Evolutionary conservation across 140 eudicot species (phyloP), one percentile per base, ranked within the genome.

Genomic region (Anethum foeniculum): DNA sequence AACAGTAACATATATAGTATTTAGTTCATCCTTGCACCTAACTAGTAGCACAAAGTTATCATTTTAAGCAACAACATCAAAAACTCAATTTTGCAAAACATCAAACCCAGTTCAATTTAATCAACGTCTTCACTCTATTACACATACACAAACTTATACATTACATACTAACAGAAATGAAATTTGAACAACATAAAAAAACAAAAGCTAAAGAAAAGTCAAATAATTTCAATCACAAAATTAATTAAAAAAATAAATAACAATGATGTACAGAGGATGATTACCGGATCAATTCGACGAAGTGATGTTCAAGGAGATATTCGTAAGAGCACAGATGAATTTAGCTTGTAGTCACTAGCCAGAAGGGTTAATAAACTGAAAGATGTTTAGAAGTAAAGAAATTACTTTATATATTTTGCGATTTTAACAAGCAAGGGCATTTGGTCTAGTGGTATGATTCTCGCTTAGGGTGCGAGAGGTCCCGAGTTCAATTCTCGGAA

Each of bases 391-490:
- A 5, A 39, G 1, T 3, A 39, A 39, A 39, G 43, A n/a, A n/a
- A n/a, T n/a, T n/a, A n/a, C n/a, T n/a, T n/a, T n/a, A n/a, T n/a
- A n/a, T n/a, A n/a, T n/a, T n/a, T n/a, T n/a, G n/a, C n/a, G n/a
- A n/a, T 34, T 34, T 34, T 34, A 3, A 34, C 13, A 21, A 1
- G 0, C 1, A 23, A 4, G 97, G 97, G 98, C 98, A 94, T 91
- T 91, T 91, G 97, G 98, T 94, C 97, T 90, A 90, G 96, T 91
- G 98, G 98, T 90, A 94, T 92, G 97, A 94, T 90, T 94, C 96
- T 94, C 97, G 93, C 97, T 94, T 94, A 89, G 96, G 96, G 97
- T 92, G 94, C 94, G 94, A 94, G 97, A 94, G 98, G 97, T 92
- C 97, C 97, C 96, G 98, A 90, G 96, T 91, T 92, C 97, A 88